Conservation (phyloP, 192 early-diverging fungal species). For the Coemansia sp. region DNA sequence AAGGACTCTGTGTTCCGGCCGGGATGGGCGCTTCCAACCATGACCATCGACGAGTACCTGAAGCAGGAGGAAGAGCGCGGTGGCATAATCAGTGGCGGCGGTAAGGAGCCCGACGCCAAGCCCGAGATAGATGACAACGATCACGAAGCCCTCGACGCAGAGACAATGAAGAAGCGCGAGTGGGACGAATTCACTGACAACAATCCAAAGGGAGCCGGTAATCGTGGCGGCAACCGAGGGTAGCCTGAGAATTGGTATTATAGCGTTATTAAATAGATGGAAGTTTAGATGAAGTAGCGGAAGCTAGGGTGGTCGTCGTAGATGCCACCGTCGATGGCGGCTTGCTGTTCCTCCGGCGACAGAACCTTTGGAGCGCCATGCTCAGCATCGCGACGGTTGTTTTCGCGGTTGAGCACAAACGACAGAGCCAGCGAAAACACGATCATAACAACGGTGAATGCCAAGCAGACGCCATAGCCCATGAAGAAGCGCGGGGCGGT, state of each 20-base stretch:
- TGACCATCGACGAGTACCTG: slow-evolving; percentile 96
- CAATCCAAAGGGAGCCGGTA: slow-evolving; percentile 75
- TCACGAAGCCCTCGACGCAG: slow-evolving; percentile 80
- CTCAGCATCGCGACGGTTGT: slow-evolving; percentile 42
- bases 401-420: slow-evolving; percentile 62
- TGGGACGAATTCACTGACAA: slow-evolving; percentile 93
- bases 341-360: slow-evolving; percentile 37
- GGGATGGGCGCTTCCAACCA: slow-evolving; percentile 88
- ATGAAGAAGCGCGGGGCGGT: slow-evolving; percentile 63
- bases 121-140: slow-evolving; percentile 73
- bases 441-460: slow-evolving; percentile 57
- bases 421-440: slow-evolving; percentile 58
- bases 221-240: slow-evolving; percentile 55
- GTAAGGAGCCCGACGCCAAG: slow-evolving; percentile 72
- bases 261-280: not conserved
- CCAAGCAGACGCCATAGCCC: slow-evolving; percentile 55
- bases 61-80: slow-evolving; percentile 85
- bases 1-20: slow-evolving; percentile 83
- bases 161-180: slow-evolving; percentile 79
- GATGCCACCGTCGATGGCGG: slow-evolving; percentile 32
- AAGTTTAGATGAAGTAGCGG: slow-evolving; percentile 40
- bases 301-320: slow-evolving; percentile 55
- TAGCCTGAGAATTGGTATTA: slow-evolving; percentile 2
- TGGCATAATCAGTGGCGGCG: slow-evolving; percentile 87
- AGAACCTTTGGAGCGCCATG: slow-evolving; percentile 27